Conservation (phyloP, 164 flowering plant species). For the Berberis vulgaris region DNA sequence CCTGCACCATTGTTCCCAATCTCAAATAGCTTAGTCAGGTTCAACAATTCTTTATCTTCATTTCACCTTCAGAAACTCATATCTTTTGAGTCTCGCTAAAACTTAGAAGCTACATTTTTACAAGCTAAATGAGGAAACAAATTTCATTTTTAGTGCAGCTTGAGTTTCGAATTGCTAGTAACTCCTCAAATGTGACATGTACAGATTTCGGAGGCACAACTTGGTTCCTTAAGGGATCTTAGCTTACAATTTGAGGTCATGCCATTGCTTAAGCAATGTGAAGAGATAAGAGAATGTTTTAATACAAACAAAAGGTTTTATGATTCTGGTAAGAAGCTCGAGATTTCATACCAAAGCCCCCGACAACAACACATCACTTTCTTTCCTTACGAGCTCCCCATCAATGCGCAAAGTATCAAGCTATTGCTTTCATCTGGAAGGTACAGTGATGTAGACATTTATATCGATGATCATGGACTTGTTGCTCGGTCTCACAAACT, state of each 20-base stretch:
- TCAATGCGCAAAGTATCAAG: slow-evolving; percentile 62
- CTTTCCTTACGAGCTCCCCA: slow-evolving; percentile 43
- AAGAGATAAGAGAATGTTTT: not conserved
- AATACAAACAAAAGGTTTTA: slow-evolving; percentile 19
- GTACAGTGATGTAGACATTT: slow-evolving; percentile 28
- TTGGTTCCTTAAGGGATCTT: not conserved
- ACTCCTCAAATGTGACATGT: not conserved
- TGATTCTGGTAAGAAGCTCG: slow-evolving; percentile 29
- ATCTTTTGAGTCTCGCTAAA: too few relatives aligned
- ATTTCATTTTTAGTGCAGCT: slow-evolving; percentile 23
- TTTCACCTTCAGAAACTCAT: too few relatives aligned
- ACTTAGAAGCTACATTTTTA: too few relatives aligned
- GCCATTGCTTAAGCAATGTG: not conserved
- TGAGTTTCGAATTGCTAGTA: slow-evolving; percentile 12
- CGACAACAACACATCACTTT: slow-evolving; percentile 58
- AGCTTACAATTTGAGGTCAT: not conserved
- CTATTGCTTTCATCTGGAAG: slow-evolving; percentile 47
- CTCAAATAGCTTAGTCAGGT: too few relatives aligned
- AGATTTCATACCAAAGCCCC: not conserved
- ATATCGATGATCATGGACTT: slow-evolving; percentile 10
- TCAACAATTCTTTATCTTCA: too few relatives aligned
- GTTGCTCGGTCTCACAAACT: not conserved
- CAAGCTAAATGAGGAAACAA: too few relatives aligned
- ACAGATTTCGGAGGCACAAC: not conserved
- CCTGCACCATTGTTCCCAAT: too few relatives aligned